A percentile compares a stretch with the other conserved stretches of the same genome.
These are phyloP conservation scores for Protea cynaroides DNA, from an alignment of 164 flowering plant species.

Conservation along the genomic window DNA sequence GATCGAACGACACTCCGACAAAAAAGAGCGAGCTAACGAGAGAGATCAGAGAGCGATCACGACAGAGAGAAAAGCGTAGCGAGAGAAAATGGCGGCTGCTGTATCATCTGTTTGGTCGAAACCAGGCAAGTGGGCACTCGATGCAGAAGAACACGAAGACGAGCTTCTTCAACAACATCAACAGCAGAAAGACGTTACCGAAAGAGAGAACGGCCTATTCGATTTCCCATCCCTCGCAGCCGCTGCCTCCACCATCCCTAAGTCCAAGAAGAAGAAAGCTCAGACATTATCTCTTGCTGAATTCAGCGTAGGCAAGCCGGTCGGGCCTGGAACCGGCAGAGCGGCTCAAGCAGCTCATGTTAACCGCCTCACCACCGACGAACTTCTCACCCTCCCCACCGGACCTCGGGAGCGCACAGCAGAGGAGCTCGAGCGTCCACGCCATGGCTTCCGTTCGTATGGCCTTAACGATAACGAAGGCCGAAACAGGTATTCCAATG, in stretches of 20 bases:
- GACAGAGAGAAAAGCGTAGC: not conserved
- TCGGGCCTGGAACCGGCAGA: constrained; percentile 22
- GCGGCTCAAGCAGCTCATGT: constrained; percentile 9
- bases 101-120: constrained; percentile 62
- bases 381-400: constrained; percentile 56
- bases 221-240: constrained; percentile 66
- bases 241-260: constrained; percentile 63
- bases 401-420: constrained; percentile 79
- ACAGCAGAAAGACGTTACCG: not conserved
- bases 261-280: constrained; percentile 77
- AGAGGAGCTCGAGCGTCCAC: constrained; percentile 69
- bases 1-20: too few relatives aligned
- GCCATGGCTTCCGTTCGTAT: constrained; percentile 66
- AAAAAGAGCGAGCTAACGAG: too few relatives aligned
- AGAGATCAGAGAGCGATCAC: too few relatives aligned
- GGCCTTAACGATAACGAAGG: constrained; percentile 12
- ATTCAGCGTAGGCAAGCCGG: constrained; percentile 34
- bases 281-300: constrained; percentile 60
- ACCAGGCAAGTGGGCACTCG: constrained; percentile 84
- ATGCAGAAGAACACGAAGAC: constrained; percentile 64
- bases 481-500: constrained; percentile 14
- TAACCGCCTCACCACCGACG: constrained; percentile 49
- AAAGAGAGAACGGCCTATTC: not conserved
- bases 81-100: constrained; percentile 41
- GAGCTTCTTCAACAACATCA: constrained; percentile 28